Percentiles rank a stretch among this genome's conserved stretches.
phyloP scores from a whole-genome alignment of 305 asterid species.

The Galium porrigens region DNA sequence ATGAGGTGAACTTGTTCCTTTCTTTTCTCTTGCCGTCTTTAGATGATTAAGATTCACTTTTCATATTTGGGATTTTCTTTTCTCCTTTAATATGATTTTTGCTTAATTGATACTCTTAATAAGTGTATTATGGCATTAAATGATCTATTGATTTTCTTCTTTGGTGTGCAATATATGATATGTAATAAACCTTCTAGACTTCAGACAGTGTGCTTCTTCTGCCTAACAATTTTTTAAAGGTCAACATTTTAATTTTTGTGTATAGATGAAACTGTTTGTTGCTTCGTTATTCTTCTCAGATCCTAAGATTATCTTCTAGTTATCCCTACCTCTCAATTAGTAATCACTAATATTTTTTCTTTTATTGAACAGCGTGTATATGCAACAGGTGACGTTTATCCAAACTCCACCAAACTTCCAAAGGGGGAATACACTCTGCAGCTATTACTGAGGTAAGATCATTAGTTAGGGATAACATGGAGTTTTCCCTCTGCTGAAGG shows the following conservation, averaged over 20 bases:
- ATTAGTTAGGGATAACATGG: conserved; percentile 3
- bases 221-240: background rate
- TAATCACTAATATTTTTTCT: conserved; percentile 11
- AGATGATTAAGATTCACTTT: background rate
- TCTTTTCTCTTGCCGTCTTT: background rate
- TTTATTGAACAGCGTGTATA: conserved; percentile 56
- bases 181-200: background rate
- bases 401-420: conserved; percentile 59
- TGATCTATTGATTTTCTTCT: background rate
- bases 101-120: background rate
- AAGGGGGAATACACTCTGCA: conserved; percentile 84
- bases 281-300: background rate
- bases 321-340: background rate
- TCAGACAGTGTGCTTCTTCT: background rate
- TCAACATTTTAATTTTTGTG: background rate
- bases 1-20: conserved; percentile 40
- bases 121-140: background rate
- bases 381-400: conserved; percentile 94
- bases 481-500: background rate
- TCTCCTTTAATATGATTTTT: too few species aligned
- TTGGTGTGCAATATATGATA: background rate
- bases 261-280: background rate
- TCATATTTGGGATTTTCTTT: too few species aligned
- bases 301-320: background rate
- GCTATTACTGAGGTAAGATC: conserved; percentile 57